Percentiles rank a stretch among this genome's conserved stretches.
Evolutionary conservation across 2,329 filamentous ascomycete genomes (phyloP).

Genomic region (Penicillium hesseltinei): DNA sequence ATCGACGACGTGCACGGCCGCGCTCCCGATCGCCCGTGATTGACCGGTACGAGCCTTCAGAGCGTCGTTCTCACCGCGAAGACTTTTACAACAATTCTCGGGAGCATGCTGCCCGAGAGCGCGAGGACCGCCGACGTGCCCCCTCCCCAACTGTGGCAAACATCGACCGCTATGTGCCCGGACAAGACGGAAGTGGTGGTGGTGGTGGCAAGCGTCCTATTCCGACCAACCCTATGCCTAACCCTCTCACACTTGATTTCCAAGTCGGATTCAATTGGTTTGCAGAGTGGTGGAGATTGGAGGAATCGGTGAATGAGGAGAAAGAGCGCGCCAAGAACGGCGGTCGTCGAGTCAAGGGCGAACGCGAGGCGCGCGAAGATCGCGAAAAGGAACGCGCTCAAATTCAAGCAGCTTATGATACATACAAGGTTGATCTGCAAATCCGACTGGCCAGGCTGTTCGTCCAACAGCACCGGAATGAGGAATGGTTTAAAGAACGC

Average conservation of each 20-base stretch:
- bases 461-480: constrained; percentile 85
- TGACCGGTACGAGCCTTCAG: constrained; percentile 63
- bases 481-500: constrained; percentile 97
- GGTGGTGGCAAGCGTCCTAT: constrained; percentile 48
- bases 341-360: constrained; percentile 58
- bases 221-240: constrained; percentile 57
- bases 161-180: constrained; percentile 66
- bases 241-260: constrained; percentile 62
- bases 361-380: constrained; percentile 62
- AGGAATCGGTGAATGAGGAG: constrained; percentile 63
- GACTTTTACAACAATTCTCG: constrained; percentile 54
- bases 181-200: constrained; percentile 52
- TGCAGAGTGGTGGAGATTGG: constrained; percentile 66
- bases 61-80: constrained; percentile 52
- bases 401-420: constrained; percentile 64
- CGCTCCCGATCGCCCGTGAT: constrained; percentile 63
- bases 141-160: constrained; percentile 57
- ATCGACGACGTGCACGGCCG: constrained; percentile 46
- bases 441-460: constrained; percentile 81
- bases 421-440: constrained; percentile 65
- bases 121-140: constrained; percentile 57
- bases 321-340: constrained; percentile 61
- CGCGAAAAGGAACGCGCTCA: constrained; percentile 61
- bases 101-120: constrained; percentile 48
- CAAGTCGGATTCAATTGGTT: constrained; percentile 68